A percentile compares a stretch with the other conserved stretches of the same genome.
Evolutionary conservation across 805 yeast genomes (phyloP).

Genomic region (Candida berthetii): DNA sequence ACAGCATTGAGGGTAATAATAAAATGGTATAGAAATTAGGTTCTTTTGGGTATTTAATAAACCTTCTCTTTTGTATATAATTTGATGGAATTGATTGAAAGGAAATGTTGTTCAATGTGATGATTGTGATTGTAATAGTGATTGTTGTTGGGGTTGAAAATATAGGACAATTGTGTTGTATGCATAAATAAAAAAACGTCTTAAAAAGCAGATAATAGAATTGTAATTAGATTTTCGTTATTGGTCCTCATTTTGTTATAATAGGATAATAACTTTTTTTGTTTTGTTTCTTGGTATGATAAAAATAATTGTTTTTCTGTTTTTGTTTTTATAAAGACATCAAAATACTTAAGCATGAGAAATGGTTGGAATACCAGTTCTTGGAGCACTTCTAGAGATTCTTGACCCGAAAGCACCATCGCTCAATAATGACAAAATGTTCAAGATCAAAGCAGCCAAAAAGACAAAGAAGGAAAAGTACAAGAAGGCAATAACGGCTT

Average conservation of each 20-base stretch:
- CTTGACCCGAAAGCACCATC: conserved; percentile 55
- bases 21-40: too few species aligned
- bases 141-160: too few species aligned
- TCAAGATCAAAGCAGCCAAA: conserved; percentile 53
- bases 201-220: neutral
- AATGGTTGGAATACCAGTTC: conserved; percentile 86
- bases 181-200: too few species aligned
- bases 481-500: conserved; percentile 75
- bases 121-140: too few species aligned
- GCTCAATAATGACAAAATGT: conserved; percentile 45
- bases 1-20: too few species aligned
- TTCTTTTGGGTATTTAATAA: too few species aligned
- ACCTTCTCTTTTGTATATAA: too few species aligned
- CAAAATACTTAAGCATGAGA: conserved; percentile 62
- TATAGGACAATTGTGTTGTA: too few species aligned
- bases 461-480: conserved; percentile 79
- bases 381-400: conserved; percentile 42
- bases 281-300: neutral
- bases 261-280: neutral
- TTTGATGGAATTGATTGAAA: too few species aligned
- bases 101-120: too few species aligned
- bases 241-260: too few species aligned
- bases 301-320: neutral
- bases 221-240: neutral
- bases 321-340: neutral